Percentiles rank a stretch among this genome's conserved stretches.
phyloP scores from a whole-genome alignment of 2,329 filamentous ascomycete species.

The Albifimbria verrucaria region DNA sequence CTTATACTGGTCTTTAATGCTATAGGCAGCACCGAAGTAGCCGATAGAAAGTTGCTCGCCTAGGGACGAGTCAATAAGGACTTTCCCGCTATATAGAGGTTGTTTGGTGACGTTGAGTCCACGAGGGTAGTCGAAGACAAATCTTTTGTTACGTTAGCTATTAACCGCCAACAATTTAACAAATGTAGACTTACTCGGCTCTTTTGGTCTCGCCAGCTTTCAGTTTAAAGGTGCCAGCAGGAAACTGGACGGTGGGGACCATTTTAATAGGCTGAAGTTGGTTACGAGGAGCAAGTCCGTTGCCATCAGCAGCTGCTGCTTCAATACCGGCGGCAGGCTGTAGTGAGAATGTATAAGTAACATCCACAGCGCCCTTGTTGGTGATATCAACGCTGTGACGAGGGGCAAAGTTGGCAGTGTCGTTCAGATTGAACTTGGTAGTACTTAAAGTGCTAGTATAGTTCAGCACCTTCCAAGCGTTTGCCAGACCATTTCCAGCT shows the following conservation, averaged over 20 bases:
- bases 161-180: too few relatives aligned
- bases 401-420: slow-evolving; percentile 34
- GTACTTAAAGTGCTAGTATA: slow-evolving; percentile 34
- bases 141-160: background rate
- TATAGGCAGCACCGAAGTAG: slow-evolving; percentile 14
- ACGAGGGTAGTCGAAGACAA: background rate
- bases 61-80: slow-evolving; percentile 24
- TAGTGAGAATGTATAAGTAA: slow-evolving; percentile 29
- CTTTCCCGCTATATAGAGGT: slow-evolving; percentile 32
- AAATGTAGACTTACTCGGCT: background rate
- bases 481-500: slow-evolving; percentile 40
- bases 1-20: background rate
- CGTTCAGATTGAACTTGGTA: slow-evolving; percentile 39
- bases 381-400: slow-evolving; percentile 25
- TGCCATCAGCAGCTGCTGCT: background rate
- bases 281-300: slow-evolving; percentile 21
- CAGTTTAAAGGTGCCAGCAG: background rate
- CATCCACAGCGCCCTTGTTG: slow-evolving; percentile 31
- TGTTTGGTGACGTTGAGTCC: slow-evolving; percentile 9
- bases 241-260: background rate
- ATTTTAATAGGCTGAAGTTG: background rate
- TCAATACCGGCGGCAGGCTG: slow-evolving; percentile 6
- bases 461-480: slow-evolving; percentile 42
- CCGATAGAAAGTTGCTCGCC: slow-evolving; percentile 28
- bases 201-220: background rate